Evolutionary conservation across 2,329 filamentous ascomycete species (phyloP).

Genomic region (Magnaporthiopsis incrustans): DNA sequence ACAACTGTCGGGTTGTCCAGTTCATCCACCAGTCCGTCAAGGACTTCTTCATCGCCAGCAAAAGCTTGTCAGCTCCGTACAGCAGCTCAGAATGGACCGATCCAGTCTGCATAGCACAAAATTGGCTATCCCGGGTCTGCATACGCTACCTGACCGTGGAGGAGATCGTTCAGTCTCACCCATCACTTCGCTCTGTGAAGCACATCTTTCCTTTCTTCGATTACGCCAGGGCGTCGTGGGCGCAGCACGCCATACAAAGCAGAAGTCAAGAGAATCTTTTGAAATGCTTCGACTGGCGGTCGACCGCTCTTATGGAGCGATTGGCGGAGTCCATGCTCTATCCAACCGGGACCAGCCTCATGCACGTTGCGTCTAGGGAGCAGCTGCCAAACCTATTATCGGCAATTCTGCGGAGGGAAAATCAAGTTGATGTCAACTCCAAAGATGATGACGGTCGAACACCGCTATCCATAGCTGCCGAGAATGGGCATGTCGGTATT

Average conservation of each 20-base stretch:
- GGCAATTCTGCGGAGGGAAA: not conserved
- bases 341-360: not conserved
- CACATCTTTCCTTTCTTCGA: not conserved
- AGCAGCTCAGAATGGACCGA: not conserved
- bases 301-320: not conserved
- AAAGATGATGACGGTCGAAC: not conserved
- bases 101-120: not conserved
- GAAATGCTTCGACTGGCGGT: not conserved
- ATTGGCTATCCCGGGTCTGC: not conserved
- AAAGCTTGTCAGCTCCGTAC: slow-evolving; percentile 9
- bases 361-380: not conserved
- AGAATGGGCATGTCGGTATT: not conserved
- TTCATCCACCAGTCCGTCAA: slow-evolving; percentile 27
- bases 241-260: not conserved
- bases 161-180: not conserved
- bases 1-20: slow-evolving; percentile 15
- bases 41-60: slow-evolving; percentile 21
- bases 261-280: not conserved
- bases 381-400: not conserved
- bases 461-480: not conserved
- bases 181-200: not conserved
- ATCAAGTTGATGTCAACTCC: not conserved
- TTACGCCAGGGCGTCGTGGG: not conserved
- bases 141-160: not conserved
- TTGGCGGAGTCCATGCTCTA: not conserved